These are phyloP conservation scores for Falciphora oryzae DNA, from an alignment of 2,329 filamentous ascomycete genomes.

Conservation along the genomic window DNA sequence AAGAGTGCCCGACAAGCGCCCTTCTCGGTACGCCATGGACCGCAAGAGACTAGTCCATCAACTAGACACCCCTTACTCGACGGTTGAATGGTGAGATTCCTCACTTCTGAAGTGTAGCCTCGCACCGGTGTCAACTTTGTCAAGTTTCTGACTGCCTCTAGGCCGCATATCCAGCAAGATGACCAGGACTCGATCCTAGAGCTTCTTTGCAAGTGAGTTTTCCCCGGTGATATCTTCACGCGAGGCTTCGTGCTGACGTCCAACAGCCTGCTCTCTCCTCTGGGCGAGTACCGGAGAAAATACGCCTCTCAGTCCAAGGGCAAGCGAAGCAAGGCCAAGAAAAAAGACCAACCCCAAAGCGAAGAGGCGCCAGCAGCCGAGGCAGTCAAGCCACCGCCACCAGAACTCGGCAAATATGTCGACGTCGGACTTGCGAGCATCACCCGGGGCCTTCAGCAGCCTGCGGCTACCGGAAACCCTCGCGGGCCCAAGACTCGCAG, in stretches of 20 bases:
- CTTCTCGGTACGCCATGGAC: conserved; percentile 31
- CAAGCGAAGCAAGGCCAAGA: conserved; percentile 50
- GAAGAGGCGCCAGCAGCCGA: conserved; percentile 12
- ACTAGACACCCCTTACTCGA: conserved; percentile 59
- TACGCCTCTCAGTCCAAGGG: conserved; percentile 55
- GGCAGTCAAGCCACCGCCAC: conserved; percentile 29
- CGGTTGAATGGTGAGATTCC: conserved; percentile 48
- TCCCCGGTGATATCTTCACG: not conserved
- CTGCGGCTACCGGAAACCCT: conserved; percentile 11
- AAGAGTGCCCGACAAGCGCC: not conserved
- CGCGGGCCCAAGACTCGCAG: not conserved
- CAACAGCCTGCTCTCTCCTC: conserved; percentile 53
- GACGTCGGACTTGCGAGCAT: conserved; percentile 62
- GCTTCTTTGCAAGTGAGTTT: conserved; percentile 57
- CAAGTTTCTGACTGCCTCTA: conserved; percentile 24
- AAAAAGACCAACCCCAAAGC: conserved; percentile 32
- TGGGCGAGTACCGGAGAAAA: conserved; percentile 54
- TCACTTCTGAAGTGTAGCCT: not conserved
- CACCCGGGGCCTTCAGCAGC: conserved; percentile 49
- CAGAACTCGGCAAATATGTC: conserved; percentile 50
- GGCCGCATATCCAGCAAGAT: conserved; percentile 53
- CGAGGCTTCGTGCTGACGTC: not conserved
- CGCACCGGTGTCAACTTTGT: not conserved
- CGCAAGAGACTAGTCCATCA: conserved; percentile 58
- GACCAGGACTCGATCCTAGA: conserved; percentile 62